Conservation (phyloP, 164 flowering plant species). For the Berberis vulgaris region DNA sequence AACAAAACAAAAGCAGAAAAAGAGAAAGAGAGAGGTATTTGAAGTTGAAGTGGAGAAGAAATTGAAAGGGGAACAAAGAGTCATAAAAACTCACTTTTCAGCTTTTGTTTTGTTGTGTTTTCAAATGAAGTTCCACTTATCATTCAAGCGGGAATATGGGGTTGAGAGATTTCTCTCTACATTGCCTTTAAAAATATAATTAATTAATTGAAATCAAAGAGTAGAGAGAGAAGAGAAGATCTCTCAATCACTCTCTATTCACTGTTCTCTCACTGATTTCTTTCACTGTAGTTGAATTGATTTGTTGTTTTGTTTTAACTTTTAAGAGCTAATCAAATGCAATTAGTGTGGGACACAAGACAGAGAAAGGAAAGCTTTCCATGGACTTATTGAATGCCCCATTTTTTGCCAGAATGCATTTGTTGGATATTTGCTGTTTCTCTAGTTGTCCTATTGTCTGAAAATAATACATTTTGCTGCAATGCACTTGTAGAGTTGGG, state of each 20-base stretch:
- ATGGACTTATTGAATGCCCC: too few species aligned
- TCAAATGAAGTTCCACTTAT: constrained; percentile 15
- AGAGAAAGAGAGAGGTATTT: not conserved
- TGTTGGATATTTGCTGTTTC: too few species aligned
- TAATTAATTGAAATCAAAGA: constrained; percentile 3
- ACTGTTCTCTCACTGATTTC: not conserved
- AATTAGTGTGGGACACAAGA: too few species aligned
- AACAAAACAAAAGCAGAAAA: not conserved
- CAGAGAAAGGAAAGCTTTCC: too few species aligned
- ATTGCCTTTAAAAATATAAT: not conserved
- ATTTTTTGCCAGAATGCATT: too few species aligned
- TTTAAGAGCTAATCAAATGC: too few species aligned
- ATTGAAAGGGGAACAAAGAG: not conserved
- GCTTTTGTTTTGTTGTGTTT: constrained; percentile 7
- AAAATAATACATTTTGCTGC: too few species aligned
- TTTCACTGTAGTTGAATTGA: too few species aligned
- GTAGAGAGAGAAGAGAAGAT: not conserved
- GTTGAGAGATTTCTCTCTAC: not conserved
- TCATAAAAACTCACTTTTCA: constrained; percentile 10
- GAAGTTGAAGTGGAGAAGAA: not conserved
- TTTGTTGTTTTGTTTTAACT: too few species aligned
- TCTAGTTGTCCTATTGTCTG: too few species aligned
- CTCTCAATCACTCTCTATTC: constrained; percentile 3
- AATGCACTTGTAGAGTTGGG: too few species aligned
- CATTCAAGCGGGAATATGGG: constrained; percentile 26